Conservation (phyloP, 345 rosid genomes). For the Laguncularia racemosa region DNA sequence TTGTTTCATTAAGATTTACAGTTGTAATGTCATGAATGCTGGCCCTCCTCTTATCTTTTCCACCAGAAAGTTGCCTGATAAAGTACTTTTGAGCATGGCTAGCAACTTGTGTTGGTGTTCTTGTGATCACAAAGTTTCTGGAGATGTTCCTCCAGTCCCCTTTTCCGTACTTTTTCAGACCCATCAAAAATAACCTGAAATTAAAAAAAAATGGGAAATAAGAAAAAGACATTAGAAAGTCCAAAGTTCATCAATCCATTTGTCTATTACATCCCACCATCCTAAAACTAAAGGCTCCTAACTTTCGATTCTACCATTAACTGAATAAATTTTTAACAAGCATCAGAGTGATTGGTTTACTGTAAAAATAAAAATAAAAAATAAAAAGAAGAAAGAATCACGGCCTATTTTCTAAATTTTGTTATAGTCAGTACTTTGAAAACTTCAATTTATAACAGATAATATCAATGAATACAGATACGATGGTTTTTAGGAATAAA, state of each 20-base stretch:
- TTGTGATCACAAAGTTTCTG: conserved; percentile 59
- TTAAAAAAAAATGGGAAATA: not conserved
- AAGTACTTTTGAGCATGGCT: conserved; percentile 98
- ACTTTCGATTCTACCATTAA: too few species aligned
- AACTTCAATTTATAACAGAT: too few species aligned
- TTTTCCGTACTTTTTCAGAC: conserved; percentile 90
- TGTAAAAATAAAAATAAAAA: too few species aligned
- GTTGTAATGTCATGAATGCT: conserved; percentile 98
- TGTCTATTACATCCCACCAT: too few species aligned
- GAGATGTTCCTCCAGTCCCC: conserved; percentile 98
- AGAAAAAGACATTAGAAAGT: not conserved
- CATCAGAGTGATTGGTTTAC: too few species aligned
- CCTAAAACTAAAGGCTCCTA: too few species aligned
- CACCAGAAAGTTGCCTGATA: conserved; percentile 81
- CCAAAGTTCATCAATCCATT: not conserved
- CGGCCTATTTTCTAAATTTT: too few species aligned
- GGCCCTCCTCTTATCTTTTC: conserved; percentile 92
- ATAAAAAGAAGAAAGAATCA: too few species aligned
- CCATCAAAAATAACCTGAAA: conserved; percentile 81
- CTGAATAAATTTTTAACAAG: too few species aligned
- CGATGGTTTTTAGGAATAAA: not conserved
- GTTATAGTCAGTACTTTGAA: too few species aligned
- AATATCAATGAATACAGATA: not conserved
- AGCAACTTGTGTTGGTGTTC: conserved; percentile 96
- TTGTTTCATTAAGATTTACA: conserved; percentile 44